Base-by-base conservation (phyloP, 108 stramenopile species). In the Cyclotella baltica region DNA sequence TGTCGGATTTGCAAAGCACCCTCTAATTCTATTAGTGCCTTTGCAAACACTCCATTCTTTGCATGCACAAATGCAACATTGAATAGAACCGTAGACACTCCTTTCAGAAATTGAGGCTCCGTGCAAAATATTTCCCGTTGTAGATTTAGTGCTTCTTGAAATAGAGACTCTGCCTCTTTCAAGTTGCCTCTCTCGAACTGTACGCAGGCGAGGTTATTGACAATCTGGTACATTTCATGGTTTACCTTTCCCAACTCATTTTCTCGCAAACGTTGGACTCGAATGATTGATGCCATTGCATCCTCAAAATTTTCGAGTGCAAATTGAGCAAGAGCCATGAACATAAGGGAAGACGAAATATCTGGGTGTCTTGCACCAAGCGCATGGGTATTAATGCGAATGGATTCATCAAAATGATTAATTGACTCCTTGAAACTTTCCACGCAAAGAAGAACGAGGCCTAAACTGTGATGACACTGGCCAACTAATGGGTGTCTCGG, bases 301-400 rank as follows among this genome's bases (percentile, higher is more conserved):
- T 81, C 80, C n/a, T 81, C 73, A 40, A 81, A 70, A 35, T 48
- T 51, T 81, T 81, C 80, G 52, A 81, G 80, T 36, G 80, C 80
- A 25, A 64, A 63, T 40, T 74, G 80, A 68, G 68, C 73, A 11
- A 81, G 27, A 4, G 64, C 73, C 50, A 62, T 74, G 22, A 74
- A 70, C 80, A 81, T 81, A 19, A 81, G 73, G 46, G 73, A 69
- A 34, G 73, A 73, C 56, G 78, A n/a, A 43, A 81, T 40, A 62
- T 81, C 80, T 25, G 72, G 68, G 63, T 69, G 62, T 4, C 70
- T 70, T 20, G 62, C n/a, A 23, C 72, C 80, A 23, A 81, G 67
- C 47, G 68, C 67, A 43, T 68, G 59, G 13, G 57, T 69, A 36
- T 72, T 71, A n/a, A 82, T 76, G 18, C 63, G 62, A 57, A 75